Base-by-base conservation (phyloP, 306 rosid species). In the Inga oerstediana region DNA sequence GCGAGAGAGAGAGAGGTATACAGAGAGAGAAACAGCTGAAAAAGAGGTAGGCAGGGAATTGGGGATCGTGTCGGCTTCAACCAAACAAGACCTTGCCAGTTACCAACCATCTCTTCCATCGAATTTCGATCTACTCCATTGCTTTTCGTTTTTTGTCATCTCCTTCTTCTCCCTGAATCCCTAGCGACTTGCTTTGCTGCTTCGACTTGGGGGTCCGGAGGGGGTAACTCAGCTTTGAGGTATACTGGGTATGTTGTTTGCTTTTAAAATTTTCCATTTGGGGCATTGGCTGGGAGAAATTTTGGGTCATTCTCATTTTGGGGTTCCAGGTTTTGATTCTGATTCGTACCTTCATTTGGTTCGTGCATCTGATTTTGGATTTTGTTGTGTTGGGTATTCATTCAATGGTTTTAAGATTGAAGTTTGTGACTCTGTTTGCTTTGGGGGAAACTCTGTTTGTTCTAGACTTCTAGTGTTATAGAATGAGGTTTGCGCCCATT, bases 21-120 rank as follows among this genome's bases (percentile, higher is more conserved):
- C 61, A 45, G 73, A 22, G 34, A 61, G 67, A 48, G 51, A 12
- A 44, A 78, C 73, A 67, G 44, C 65, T 76, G 82, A 79, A 58
- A 69, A 45, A 77, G 74, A 79, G 77, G 66, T 64, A 79, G 56
- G 74, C 45, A 77, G 86, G 87, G 82, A 82, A 85, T 78, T 75
- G 81, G 59, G 83, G 90, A 84, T 84, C 80, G 86, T 95, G 98
- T 95, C 98, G 97, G 98, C 94, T 86, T 92, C 89, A 80, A 85
- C 93, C 97, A 91, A 95, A 91, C 98, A 95, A 89, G 86, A 92
- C 88, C 97, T 89, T 86, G 0, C 27, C 27, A 24, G 27, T 24
- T 24, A 87, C 88, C 92, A 76, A 54, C 88, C 84, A 84, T 82
- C 54, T 3, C 52, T 8, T 70, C 72, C 72, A 41, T 73, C 80